Conservation (phyloP, 2,329 filamentous ascomycete species). For the Venturiaceae sp. region DNA sequence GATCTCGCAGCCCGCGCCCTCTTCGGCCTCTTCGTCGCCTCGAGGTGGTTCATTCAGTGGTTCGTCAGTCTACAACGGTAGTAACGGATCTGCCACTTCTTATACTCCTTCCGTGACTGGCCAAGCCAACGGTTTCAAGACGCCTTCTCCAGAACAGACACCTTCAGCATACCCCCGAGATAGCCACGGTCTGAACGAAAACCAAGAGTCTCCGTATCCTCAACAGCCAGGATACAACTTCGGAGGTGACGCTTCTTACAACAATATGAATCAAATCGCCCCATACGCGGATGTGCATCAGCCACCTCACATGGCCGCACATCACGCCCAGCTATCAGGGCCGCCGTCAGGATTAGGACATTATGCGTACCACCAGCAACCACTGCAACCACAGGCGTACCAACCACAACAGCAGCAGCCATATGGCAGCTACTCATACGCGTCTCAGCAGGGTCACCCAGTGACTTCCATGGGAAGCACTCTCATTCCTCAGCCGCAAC, state of each 20-base stretch:
- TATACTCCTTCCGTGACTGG: slow-evolving; percentile 46
- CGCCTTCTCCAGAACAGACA: slow-evolving; percentile 61
- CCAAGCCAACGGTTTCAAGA: slow-evolving; percentile 53
- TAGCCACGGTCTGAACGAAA: slow-evolving; percentile 25
- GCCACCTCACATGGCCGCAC: slow-evolving; percentile 62
- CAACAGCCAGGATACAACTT: slow-evolving; percentile 19
- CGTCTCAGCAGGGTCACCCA: slow-evolving; percentile 57
- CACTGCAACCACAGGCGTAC: slow-evolving; percentile 65
- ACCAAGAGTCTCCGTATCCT: slow-evolving; percentile 28
- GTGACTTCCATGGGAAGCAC: slow-evolving; percentile 61
- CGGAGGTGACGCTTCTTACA: slow-evolving; percentile 22
- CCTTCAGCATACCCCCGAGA: slow-evolving; percentile 31
- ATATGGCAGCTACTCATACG: slow-evolving; percentile 64
- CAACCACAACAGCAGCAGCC: slow-evolving; percentile 60
- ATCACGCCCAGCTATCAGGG: slow-evolving; percentile 65
- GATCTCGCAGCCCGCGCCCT: slow-evolving; percentile 55
- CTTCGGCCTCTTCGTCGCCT: slow-evolving; percentile 63
- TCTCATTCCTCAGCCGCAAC: slow-evolving; percentile 48
- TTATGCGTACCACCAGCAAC: slow-evolving; percentile 68
- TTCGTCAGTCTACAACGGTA: slow-evolving; percentile 38
- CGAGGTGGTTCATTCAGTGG: slow-evolving; percentile 65
- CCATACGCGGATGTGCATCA: slow-evolving; percentile 78
- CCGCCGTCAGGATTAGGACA: slow-evolving; percentile 64
- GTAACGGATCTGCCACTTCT: slow-evolving; percentile 45
- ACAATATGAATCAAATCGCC: slow-evolving; percentile 71